phyloP scores from a whole-genome alignment of 2,329 filamentous ascomycete genomes.

The Xylaria sp. region DNA sequence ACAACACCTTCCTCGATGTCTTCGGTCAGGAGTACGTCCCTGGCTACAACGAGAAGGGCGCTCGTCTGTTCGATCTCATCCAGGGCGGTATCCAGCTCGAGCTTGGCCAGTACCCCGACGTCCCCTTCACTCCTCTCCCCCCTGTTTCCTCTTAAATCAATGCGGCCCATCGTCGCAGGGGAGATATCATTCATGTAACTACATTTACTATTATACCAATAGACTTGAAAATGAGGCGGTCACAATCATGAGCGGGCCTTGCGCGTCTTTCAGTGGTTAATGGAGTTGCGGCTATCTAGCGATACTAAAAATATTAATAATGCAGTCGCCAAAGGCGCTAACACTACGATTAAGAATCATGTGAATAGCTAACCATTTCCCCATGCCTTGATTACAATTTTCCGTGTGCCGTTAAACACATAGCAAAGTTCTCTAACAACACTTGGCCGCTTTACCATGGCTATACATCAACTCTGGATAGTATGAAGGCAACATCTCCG shows the following conservation, averaged over 20 bases:
- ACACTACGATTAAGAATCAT: not conserved
- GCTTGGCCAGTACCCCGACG: slow-evolving; percentile 35
- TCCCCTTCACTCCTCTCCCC: slow-evolving; percentile 35
- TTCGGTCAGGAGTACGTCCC: slow-evolving; percentile 37
- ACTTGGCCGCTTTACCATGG: not conserved
- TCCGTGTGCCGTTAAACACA: no score
- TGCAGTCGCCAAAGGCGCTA: not conserved
- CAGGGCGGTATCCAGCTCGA: slow-evolving; percentile 36
- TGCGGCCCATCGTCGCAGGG: not conserved
- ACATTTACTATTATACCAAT: slow-evolving; percentile 29
- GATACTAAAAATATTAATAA: slow-evolving; percentile 22
- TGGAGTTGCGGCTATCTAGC: slow-evolving; percentile 26
- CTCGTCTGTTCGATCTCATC: slow-evolving; percentile 39
- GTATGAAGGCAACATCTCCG: not conserved
- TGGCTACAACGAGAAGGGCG: slow-evolving; percentile 33
- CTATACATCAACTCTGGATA: not conserved
- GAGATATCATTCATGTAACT: slow-evolving; percentile 33
- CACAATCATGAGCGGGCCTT: slow-evolving; percentile 24
- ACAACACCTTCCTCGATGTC: slow-evolving; percentile 37
- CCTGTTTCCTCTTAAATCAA: slow-evolving; percentile 18
- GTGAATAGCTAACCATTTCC: not conserved
- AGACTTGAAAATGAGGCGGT: slow-evolving; percentile 35
- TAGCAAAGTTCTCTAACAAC: not conserved
- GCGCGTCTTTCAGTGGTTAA: slow-evolving; percentile 15
- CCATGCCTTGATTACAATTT: not conserved